phyloP scores from a whole-genome alignment of 345 rosid genomes.

The Iberis pinnata region DNA sequence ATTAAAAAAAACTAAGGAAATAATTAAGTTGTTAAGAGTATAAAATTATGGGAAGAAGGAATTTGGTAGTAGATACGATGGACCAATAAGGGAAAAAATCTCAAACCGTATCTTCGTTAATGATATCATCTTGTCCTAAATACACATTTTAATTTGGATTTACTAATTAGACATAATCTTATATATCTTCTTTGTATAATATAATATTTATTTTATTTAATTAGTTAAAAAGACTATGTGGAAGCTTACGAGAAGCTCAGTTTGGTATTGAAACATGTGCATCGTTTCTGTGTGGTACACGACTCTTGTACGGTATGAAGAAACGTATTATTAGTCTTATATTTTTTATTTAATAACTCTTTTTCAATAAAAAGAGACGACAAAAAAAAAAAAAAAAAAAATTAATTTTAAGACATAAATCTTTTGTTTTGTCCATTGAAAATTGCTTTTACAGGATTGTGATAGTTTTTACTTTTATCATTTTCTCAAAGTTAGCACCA shows the following conservation, averaged over 20 bases:
- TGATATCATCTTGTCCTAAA: slow-evolving; percentile 7
- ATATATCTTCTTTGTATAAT: background rate
- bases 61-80: slow-evolving; percentile 49
- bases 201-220: background rate
- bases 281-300: slow-evolving; percentile 19
- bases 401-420: too few species aligned
- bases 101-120: slow-evolving; percentile 30
- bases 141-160: background rate
- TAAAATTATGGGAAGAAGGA: background rate
- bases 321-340: too few species aligned
- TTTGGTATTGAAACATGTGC: slow-evolving; percentile 30
- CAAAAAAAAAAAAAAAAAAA: too few species aligned
- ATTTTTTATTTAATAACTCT: background rate
- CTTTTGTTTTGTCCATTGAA: too few species aligned
- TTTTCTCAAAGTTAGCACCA: too few species aligned
- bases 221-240: slow-evolving; percentile 10
- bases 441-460: too few species aligned
- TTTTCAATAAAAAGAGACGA: too few species aligned
- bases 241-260: slow-evolving; percentile 41
- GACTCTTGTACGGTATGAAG: slow-evolving; percentile 1
- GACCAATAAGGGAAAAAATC: slow-evolving; percentile 38
- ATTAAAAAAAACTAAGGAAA: background rate
- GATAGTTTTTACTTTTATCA: too few species aligned
- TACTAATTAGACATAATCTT: slow-evolving; percentile 10
- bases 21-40: slow-evolving; percentile 4